Conservation (phyloP, 2,329 filamentous ascomycete species). For the Cladosporium austrohemisphaericum region DNA sequence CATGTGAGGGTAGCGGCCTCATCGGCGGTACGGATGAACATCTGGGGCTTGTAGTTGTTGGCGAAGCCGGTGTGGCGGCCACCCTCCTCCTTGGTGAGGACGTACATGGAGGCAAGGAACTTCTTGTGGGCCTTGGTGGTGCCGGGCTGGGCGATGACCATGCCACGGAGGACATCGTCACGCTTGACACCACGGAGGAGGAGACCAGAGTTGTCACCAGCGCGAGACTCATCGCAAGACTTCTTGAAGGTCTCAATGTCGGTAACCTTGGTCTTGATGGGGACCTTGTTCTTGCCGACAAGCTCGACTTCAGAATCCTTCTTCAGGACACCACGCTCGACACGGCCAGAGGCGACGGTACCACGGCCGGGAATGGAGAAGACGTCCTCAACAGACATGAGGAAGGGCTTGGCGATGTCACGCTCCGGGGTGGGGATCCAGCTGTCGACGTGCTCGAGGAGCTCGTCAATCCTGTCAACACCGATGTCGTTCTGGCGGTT, state of each 20-base stretch:
- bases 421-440: constrained; percentile 97
- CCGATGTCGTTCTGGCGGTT: constrained; percentile 84
- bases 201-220: constrained; percentile 97
- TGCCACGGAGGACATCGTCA: constrained; percentile 90
- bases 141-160: constrained; percentile 85
- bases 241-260: constrained; percentile 99
- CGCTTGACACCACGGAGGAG: constrained; percentile 93
- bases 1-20: constrained; percentile 74
- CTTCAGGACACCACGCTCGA: constrained; percentile 93
- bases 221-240: constrained; percentile 92
- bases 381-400: constrained; percentile 87
- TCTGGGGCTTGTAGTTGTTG: constrained; percentile 94
- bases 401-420: constrained; percentile 95
- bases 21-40: constrained; percentile 88
- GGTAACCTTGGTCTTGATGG: constrained; percentile 98
- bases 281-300: constrained; percentile 73
- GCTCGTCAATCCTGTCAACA: constrained; percentile 80
- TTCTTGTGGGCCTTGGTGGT: constrained; percentile 81
- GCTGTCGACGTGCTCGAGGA: constrained; percentile 80
- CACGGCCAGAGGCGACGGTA: constrained; percentile 93
- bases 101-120: constrained; percentile 95
- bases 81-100: constrained; percentile 95
- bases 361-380: constrained; percentile 71
- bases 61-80: constrained; percentile 94
- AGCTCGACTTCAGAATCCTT: constrained; percentile 92